Conservation (phyloP, 208 protist species). For the Strigomonas culicis region DNA sequence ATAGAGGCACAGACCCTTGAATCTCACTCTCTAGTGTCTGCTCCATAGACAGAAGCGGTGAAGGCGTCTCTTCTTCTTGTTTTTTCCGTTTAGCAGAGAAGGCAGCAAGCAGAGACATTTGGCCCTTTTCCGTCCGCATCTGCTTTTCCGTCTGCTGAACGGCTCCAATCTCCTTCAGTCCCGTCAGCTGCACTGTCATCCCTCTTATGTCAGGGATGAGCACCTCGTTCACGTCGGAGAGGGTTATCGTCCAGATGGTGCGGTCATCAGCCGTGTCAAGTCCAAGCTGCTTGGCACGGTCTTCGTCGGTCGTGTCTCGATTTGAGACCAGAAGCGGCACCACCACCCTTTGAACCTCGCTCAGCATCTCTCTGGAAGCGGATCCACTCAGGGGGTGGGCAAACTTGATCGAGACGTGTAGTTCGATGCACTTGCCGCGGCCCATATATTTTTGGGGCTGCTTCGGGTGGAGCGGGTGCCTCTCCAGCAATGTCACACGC, state of each 20-base stretch:
- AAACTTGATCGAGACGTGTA: slow-evolving; percentile 65
- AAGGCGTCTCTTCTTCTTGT: not conserved
- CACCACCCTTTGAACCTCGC: slow-evolving; percentile 27
- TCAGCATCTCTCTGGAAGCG: slow-evolving; percentile 42
- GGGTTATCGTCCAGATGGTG: slow-evolving; percentile 61
- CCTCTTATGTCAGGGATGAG: slow-evolving; percentile 76
- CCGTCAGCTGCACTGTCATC: slow-evolving; percentile 76
- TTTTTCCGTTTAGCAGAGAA: too few relatives aligned
- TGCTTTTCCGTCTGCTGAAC: slow-evolving; percentile 13
- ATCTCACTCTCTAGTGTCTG: too few relatives aligned
- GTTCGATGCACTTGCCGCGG: slow-evolving; percentile 74
- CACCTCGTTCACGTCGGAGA: slow-evolving; percentile 43
- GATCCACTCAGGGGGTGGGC: slow-evolving; percentile 30
- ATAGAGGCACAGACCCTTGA: too few relatives aligned
- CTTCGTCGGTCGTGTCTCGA: slow-evolving; percentile 40
- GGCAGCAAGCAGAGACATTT: slow-evolving; percentile 52
- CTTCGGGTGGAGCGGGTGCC: slow-evolving; percentile 75
- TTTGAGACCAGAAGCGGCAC: slow-evolving; percentile 43
- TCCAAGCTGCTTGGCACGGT: slow-evolving; percentile 44
- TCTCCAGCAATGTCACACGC: slow-evolving; percentile 75
- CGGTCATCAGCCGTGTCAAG: slow-evolving; percentile 18
- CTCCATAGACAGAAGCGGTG: too few relatives aligned
- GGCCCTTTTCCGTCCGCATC: slow-evolving; percentile 16
- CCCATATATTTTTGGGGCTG: slow-evolving; percentile 85
- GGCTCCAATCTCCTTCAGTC: slow-evolving; percentile 27